A percentile compares a stretch with the other conserved stretches of the same genome.
These are phyloP conservation scores for Globisporangium cylindrosporum DNA, from an alignment of 352 stramenopile genomes.

Conservation along the genomic window DNA sequence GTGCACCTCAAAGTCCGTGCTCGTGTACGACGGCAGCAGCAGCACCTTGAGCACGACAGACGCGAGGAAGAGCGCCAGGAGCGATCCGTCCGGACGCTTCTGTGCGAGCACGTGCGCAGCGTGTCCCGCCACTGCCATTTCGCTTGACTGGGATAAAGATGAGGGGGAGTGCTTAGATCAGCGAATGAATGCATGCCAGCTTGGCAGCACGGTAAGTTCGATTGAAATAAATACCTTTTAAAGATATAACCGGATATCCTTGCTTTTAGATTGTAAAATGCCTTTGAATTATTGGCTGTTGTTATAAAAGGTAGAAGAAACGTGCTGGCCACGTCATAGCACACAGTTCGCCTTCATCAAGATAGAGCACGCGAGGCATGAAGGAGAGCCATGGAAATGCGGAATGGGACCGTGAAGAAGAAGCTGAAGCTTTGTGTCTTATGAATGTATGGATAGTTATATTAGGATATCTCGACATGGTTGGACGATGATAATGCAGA, in stretches of 20 bases:
- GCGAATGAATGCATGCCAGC: slow-evolving; percentile 7
- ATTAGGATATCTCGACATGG: neutral
- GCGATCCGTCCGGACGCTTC: slow-evolving; percentile 33
- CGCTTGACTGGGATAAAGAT: neutral
- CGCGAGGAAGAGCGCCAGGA: slow-evolving; percentile 46
- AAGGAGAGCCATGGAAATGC: neutral
- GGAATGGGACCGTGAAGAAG: neutral
- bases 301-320: neutral
- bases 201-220: neutral
- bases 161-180: slow-evolving; percentile 6
- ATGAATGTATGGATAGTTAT: neutral
- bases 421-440: neutral
- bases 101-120: slow-evolving; percentile 14
- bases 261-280: neutral
- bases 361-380: neutral
- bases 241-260: neutral
- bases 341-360: neutral
- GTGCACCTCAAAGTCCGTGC: slow-evolving; percentile 98
- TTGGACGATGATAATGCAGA: neutral
- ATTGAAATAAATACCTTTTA: neutral
- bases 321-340: neutral
- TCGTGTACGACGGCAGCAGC: slow-evolving; percentile 92
- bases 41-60: slow-evolving; percentile 84
- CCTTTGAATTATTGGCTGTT: neutral
- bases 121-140: neutral